phyloP scores from a whole-genome alignment of 495 filamentous ascomycete genomes.

The Hypoxylon lenormandii region DNA sequence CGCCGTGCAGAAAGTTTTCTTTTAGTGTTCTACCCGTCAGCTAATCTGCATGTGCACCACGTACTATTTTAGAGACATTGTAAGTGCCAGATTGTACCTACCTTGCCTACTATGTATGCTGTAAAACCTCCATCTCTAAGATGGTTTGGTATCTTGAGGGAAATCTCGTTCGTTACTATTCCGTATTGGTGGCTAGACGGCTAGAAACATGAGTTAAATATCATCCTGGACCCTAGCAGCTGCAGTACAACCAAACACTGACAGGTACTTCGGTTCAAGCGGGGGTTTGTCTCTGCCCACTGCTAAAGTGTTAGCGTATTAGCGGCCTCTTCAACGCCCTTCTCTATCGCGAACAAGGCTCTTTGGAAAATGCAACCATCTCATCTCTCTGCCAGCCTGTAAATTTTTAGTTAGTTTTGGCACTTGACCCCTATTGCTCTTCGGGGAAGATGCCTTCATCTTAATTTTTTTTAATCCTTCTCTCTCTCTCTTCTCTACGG shows the following conservation, averaged over 20 bases:
- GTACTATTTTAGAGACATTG: too few relatives aligned
- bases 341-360: constrained; percentile 24
- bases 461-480: background rate
- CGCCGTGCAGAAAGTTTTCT: constrained; percentile 5
- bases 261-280: constrained; percentile 1
- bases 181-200: too few relatives aligned
- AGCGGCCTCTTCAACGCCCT: too few relatives aligned
- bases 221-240: too few relatives aligned
- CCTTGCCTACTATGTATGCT: too few relatives aligned
- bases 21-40: too few relatives aligned
- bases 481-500: background rate
- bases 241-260: constrained; percentile 12
- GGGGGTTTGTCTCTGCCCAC: constrained; percentile 2
- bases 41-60: too few relatives aligned
- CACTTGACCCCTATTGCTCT: constrained; percentile 29
- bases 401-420: constrained; percentile 22
- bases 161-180: constrained; percentile 22
- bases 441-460: background rate
- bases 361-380: constrained; percentile 40
- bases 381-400: constrained; percentile 26
- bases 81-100: too few relatives aligned
- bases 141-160: too few relatives aligned
- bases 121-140: background rate
- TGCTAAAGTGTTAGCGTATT: too few relatives aligned
- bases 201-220: background rate